Evolutionary conservation across 306 rosid species (phyloP), one percentile per base, ranked within the genome.

Genomic region (Quercus alba): DNA sequence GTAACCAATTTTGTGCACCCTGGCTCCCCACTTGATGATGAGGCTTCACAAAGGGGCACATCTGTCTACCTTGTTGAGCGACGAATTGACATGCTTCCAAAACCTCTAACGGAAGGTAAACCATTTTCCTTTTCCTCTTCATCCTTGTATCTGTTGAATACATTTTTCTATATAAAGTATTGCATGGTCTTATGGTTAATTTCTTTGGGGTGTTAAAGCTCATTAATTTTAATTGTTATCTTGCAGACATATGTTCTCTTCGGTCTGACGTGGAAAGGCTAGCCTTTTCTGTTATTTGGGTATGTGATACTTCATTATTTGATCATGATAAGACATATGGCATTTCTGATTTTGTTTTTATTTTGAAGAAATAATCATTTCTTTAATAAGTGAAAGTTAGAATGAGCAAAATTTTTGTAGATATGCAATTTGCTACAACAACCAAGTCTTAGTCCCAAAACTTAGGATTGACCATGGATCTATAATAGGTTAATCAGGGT

Each of bases 221-320:
- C 72, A 70, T 44, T 28, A 52, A 74, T 46, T 41, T 74, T 57
- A 12, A 62, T 58, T 28, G 76, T 76, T 81, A 28, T 76, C 41
- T 63, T 86, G 85, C 96, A 95, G 99, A 95, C 73, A 83, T 95
- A 85, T 95, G 99, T 81, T 95, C 99, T 56, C 99, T 95, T 78
- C 94, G 97, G 77, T 94, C 98, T 81, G 98, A 95, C 56, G 99
- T 95, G 89, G 98, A 95, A 81, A 93, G 99, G 88, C 93, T 95
- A 28, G 97, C 98, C 46, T 95, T 95, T 82, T 93, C 99, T 63
- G 97, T 95, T 75, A 88, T 95, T 80, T 95, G 99, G 99, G 99
- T 95, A 89, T 81, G 86, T 85, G 49, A 23, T 61, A 13, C 44
- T 1, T 73, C 54, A 75, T 33, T 56, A 61, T 7, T 69, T 66